phyloP scores from a whole-genome alignment of 352 stramenopile genomes.

The Pythium aristosporum region DNA sequence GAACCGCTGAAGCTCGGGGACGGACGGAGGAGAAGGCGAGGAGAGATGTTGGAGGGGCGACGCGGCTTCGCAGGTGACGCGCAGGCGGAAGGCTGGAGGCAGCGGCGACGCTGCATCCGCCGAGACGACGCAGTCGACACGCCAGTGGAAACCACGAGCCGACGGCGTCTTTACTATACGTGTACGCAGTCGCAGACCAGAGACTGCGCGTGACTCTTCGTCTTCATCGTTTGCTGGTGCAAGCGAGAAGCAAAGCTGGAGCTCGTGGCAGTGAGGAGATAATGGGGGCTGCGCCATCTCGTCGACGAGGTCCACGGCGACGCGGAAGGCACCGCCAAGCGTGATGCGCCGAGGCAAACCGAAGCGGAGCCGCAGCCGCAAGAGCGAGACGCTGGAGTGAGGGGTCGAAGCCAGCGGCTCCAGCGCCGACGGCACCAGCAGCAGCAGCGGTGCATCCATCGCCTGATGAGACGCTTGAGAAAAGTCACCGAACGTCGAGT shows the following conservation, averaged over 20 bases:
- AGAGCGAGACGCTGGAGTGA: constrained; percentile 16
- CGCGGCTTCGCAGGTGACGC: not conserved
- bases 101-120: not conserved
- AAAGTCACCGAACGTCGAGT: no score
- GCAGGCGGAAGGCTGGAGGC: not conserved
- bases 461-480: not conserved
- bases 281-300: constrained; percentile 48
- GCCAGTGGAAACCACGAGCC: constrained; percentile 5
- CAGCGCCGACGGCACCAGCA: not conserved
- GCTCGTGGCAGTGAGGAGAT: not conserved
- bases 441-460: not conserved
- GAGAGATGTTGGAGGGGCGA: not conserved
- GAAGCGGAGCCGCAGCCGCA: constrained; percentile 53
- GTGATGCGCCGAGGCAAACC: constrained; percentile 29
- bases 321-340: constrained; percentile 30
- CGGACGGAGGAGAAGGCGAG: not conserved
- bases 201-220: no score
- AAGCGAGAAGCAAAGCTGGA: not conserved
- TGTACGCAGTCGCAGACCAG: not conserved
- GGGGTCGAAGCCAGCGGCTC: not conserved
- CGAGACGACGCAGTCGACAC: constrained; percentile 15
- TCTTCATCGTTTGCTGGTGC: not conserved
- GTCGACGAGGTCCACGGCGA: constrained; percentile 51
- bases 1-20: constrained; percentile 32
- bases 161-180: not conserved